Evolutionary conservation across 2,329 filamentous ascomycete species (phyloP).

Genomic region (Graphilbum fragrans): DNA sequence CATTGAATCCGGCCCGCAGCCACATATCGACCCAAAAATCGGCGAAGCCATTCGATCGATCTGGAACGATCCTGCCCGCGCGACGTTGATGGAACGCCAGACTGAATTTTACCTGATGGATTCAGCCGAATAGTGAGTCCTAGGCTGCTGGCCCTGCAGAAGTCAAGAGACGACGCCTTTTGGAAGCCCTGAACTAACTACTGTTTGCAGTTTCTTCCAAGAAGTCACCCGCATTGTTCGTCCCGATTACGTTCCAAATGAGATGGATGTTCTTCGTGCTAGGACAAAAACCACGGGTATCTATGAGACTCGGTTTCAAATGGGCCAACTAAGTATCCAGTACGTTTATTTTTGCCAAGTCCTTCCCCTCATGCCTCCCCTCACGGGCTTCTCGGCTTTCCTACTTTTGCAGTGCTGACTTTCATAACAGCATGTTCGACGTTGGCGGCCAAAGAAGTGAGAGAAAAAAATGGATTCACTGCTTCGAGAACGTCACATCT

Average conservation of each 20-base stretch:
- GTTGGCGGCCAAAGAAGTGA: constrained; percentile 95
- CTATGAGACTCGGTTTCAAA: constrained; percentile 96
- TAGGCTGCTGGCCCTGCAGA: neutral
- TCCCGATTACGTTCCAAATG: constrained; percentile 78
- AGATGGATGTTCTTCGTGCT: constrained; percentile 89
- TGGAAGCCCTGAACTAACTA: neutral
- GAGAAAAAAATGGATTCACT: constrained; percentile 99
- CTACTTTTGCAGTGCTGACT: neutral
- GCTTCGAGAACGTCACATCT: constrained; percentile 98
- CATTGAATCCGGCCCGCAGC: constrained; percentile 81
- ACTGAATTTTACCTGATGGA: constrained; percentile 99
- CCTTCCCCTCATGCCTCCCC: neutral
- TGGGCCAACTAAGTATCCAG: constrained; percentile 98
- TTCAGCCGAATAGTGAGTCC: constrained; percentile 85
- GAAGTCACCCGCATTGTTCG: constrained; percentile 76
- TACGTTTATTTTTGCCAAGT: constrained; percentile 35
- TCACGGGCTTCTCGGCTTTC: neutral
- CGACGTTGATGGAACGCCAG: constrained; percentile 78
- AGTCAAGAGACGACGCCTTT: neutral
- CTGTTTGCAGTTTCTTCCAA: constrained; percentile 70
- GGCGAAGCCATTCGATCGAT: constrained; percentile 73
- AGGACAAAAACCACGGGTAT: constrained; percentile 98
- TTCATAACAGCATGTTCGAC: constrained; percentile 80
- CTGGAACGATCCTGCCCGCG: constrained; percentile 81
- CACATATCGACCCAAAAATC: constrained; percentile 67